Evolutionary conservation across 371 early-diverging fungal species (phyloP).

Genomic region (Coemansia sp.): DNA sequence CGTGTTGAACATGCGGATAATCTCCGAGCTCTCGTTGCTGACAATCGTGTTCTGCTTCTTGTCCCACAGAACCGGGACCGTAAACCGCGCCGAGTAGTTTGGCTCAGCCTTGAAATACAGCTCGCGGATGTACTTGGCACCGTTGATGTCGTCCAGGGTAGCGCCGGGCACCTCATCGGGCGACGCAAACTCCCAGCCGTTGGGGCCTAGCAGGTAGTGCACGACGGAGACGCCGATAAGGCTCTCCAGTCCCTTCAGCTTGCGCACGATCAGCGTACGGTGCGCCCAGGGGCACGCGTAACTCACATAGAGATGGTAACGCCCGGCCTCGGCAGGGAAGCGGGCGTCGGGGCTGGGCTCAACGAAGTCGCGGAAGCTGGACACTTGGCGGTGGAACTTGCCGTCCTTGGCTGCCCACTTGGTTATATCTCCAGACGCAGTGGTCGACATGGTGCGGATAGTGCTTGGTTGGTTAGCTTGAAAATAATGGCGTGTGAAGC

Average conservation of each 20-base stretch:
- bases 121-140: slow-evolving; percentile 73
- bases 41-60: slow-evolving; percentile 91
- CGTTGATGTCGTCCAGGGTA: slow-evolving; percentile 73
- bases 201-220: slow-evolving; percentile 72
- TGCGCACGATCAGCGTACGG: slow-evolving; percentile 80
- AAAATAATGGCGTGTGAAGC: background rate
- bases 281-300: slow-evolving; percentile 94
- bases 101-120: slow-evolving; percentile 88
- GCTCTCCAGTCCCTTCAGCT: slow-evolving; percentile 81
- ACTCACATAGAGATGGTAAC: slow-evolving; percentile 76
- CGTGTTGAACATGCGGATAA: slow-evolving; percentile 91
- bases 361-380: slow-evolving; percentile 76
- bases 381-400: slow-evolving; percentile 82
- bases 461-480: background rate
- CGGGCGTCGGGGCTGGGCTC: slow-evolving; percentile 57
- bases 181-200: slow-evolving; percentile 81
- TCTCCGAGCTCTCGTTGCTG: slow-evolving; percentile 95
- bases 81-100: slow-evolving; percentile 75
- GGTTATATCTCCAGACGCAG: slow-evolving; percentile 1
- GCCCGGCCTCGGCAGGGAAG: slow-evolving; percentile 75
- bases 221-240: slow-evolving; percentile 82
- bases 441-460: slow-evolving; percentile 1
- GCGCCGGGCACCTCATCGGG: slow-evolving; percentile 74
- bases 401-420: slow-evolving; percentile 78
- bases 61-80: slow-evolving; percentile 91